phyloP scores from a whole-genome alignment of 192 early-diverging fungal species.

The Mortierella alpina region DNA sequence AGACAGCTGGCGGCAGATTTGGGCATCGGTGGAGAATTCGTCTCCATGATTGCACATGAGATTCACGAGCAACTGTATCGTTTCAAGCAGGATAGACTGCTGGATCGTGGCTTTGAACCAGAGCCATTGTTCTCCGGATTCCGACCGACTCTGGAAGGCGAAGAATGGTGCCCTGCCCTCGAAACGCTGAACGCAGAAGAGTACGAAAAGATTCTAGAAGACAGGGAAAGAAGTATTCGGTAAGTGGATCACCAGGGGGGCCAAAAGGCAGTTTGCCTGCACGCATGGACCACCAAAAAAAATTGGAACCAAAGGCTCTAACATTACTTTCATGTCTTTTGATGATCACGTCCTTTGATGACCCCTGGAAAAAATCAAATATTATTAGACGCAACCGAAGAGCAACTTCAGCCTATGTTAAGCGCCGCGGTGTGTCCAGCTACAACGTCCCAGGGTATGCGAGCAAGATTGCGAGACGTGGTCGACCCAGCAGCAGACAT shows the following conservation, averaged over 20 bases:
- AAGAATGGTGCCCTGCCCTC: conserved; percentile 64
- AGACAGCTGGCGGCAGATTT: conserved; percentile 74
- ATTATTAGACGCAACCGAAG: conserved; percentile 50
- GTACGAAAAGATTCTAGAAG: conserved; percentile 67
- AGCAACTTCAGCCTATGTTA: conserved; percentile 43
- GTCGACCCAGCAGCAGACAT: not conserved
- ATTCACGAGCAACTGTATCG: conserved; percentile 81
- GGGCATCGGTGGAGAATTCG: conserved; percentile 85
- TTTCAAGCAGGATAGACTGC: conserved; percentile 62
- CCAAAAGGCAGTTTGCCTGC: no score
- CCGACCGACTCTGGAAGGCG: conserved; percentile 59
- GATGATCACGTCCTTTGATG: not conserved
- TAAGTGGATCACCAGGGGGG: conserved; percentile 17
- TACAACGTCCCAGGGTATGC: conserved; percentile 10
- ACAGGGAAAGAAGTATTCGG: conserved; percentile 67
- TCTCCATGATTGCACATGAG: conserved; percentile 76
- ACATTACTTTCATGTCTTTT: not conserved
- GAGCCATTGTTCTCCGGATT: conserved; percentile 59
- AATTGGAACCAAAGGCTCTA: no score
- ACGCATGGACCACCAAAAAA: no score
- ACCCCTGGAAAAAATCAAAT: not conserved
- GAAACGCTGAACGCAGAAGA: conserved; percentile 69
- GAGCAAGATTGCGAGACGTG: conserved; percentile 22
- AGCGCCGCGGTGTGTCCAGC: conserved; percentile 20
- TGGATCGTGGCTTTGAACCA: conserved; percentile 57